Conservation (phyloP, 257 asterid genomes). For the Paraleonurus japonicus region DNA sequence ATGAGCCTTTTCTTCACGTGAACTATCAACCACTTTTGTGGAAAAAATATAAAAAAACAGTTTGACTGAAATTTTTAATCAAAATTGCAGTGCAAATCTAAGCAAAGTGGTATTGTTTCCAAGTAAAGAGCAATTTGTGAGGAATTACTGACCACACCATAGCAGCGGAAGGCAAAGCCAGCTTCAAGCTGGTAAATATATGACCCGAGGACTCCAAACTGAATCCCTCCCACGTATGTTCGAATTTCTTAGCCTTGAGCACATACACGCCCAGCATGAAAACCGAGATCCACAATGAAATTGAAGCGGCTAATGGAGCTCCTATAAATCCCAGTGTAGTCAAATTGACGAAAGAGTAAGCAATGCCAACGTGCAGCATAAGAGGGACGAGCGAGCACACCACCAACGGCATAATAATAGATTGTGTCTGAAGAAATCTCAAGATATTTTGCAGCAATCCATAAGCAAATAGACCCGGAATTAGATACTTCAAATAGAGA, state of each 20-base stretch:
- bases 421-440: conserved; percentile 76
- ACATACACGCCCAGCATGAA: conserved; percentile 45
- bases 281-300: conserved; percentile 63
- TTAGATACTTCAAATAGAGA: conserved; percentile 51
- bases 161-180: conserved; percentile 73
- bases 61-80: background rate
- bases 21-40: background rate
- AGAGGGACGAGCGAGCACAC: conserved; percentile 53
- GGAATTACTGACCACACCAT: conserved; percentile 63
- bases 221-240: conserved; percentile 58
- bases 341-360: conserved; percentile 45
- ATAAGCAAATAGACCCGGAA: conserved; percentile 71
- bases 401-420: conserved; percentile 50
- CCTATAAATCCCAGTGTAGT: conserved; percentile 50
- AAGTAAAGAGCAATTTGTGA: background rate
- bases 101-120: background rate
- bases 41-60: no score
- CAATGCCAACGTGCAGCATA: conserved; percentile 50
- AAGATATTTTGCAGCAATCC: conserved; percentile 58
- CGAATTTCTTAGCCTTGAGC: conserved; percentile 34
- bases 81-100: background rate
- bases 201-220: conserved; percentile 36
- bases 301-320: conserved; percentile 61
- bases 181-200: conserved; percentile 35
- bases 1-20: background rate